Evolutionary conservation across 331 rosid species (phyloP).

Genomic region (Malus hybrid): DNA sequence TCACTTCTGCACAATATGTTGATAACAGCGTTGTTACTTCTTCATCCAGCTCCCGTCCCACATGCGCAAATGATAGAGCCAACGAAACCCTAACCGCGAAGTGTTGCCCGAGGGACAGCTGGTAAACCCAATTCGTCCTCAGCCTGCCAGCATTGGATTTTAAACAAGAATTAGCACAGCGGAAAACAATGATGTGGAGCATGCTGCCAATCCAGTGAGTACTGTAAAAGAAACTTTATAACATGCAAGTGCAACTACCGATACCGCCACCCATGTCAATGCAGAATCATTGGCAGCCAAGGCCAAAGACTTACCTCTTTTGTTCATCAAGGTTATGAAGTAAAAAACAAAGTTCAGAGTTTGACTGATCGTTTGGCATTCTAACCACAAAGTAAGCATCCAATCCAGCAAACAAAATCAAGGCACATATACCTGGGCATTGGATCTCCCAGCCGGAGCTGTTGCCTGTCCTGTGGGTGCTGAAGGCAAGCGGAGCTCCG

Average conservation of each 20-base stretch:
- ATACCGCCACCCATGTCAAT: too few relatives aligned
- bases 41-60: conserved; percentile 10
- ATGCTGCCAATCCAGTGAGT: background rate
- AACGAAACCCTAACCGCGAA: conserved; percentile 50
- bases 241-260: too few relatives aligned
- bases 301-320: background rate
- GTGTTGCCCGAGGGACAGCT: conserved; percentile 79
- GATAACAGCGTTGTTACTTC: conserved; percentile 27
- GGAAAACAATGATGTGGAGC: background rate
- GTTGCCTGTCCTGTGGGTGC: conserved; percentile 79
- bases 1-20: conserved; percentile 36
- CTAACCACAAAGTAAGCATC: background rate
- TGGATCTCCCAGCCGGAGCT: conserved; percentile 58
- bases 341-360: background rate
- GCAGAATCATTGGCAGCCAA: background rate
- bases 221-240: too few relatives aligned
- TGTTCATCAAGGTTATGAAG: background rate
- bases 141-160: conserved; percentile 39
- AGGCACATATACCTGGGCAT: conserved; percentile 51
- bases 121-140: conserved; percentile 94
- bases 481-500: conserved; percentile 82
- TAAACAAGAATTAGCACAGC: conserved; percentile 8
- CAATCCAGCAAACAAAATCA: background rate
- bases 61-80: background rate
- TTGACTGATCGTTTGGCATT: background rate